Base-by-base conservation (phyloP, 495 filamentous ascomycete species). In the Pyronema domesticum region DNA sequence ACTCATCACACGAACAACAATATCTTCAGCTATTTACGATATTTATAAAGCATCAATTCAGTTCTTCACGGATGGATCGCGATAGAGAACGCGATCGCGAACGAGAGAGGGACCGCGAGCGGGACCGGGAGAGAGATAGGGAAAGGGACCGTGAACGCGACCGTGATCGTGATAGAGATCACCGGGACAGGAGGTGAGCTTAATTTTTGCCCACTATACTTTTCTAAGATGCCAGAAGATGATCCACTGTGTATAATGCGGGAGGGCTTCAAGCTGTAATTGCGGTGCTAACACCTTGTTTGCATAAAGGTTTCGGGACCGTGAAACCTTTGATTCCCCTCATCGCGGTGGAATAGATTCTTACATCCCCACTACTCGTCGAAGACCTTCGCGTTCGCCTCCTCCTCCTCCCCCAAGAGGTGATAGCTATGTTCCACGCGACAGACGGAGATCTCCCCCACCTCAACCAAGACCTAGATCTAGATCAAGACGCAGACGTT, bases 341-440 rank as follows among this genome's bases (percentile, higher is more conserved):
- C 57, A 47, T 37, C 61, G 61, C 10, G 62, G 62, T 7, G 58
- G 52, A n/a, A 54, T 64, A 23, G 62, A 64, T 43, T 64, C 62
- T 3, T 64, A 64, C 35, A 55, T 64, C 35, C 62, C 62, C 3
- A 53, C 57, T 53, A 60, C 61, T 14, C 57, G 57, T 50, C 54
- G 62, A 8, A 57, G 62, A 39, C 57, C 52, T 23, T 56, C 57
- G 8, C 57, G 61, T 30, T 51, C 57, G 15, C 57, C 57, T 5
- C 61, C 57, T 37, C 60, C 61, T n/a, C 61, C 57, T 44, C 60
- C 61, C 10, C 51, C 55, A 23, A 56, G 61, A 34, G 60, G 61
- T 35, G 61, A 64, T 51, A 64, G 61, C 36, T 64, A 60, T 51
- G 61, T 64, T 19, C 61, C 61, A 37, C 60, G 61, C 57, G 60